Base-by-base conservation (phyloP, 2,329 filamentous ascomycete species). In the Sclerotinia trifoliorum region DNA sequence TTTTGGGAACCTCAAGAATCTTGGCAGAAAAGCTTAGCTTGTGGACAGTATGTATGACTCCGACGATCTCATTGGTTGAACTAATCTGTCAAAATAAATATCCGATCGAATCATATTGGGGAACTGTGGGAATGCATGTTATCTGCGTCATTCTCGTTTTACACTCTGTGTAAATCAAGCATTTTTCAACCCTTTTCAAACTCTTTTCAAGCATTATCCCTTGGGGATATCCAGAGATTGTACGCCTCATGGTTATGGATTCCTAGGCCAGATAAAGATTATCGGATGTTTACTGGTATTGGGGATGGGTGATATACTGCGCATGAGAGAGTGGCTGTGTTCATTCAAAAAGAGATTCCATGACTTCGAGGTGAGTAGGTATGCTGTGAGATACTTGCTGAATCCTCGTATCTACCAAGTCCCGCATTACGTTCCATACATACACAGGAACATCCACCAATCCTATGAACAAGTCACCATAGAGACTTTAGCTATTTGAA, bases 21-120 rank as follows among this genome's bases (percentile, higher is more conserved):
- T 56, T 56, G 62, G 62, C 51, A 46, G 17, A 44, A 65, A 65
- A 65, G 62, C 62, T 65, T 65, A 32, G 56, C 17, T 44, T 10
- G 10, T 26, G 5, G 11, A 26, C 39, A 19, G 21, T 6, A n/a
- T 48, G 7, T 10, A 15, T 11, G 10, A 21, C 8, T 32, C 3
- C 29, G 4, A 5, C 3, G 2, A 32, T 32, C 7, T 32, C 15
- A 60, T 60, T 48, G 57, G 13, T 4, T 32, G 0, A 2, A 8
- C 15, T 8, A 19, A 48, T 61, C 8, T 6, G 5, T 10, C 3
- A 4, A 21, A 13, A 13, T 21, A 29, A 46, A n/a, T 60, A 17
- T 60, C 24, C 57, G 57, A 46, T 60, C 19, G 7, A 60, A 32
- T 26, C 10, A 32, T n/a, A 13, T 29, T 60, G 32, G 8, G 42